Evolutionary conservation across 768 basidiomycete species (phyloP), one percentile per base, ranked within the genome.

Genomic region (Polyporus arcularius): DNA sequence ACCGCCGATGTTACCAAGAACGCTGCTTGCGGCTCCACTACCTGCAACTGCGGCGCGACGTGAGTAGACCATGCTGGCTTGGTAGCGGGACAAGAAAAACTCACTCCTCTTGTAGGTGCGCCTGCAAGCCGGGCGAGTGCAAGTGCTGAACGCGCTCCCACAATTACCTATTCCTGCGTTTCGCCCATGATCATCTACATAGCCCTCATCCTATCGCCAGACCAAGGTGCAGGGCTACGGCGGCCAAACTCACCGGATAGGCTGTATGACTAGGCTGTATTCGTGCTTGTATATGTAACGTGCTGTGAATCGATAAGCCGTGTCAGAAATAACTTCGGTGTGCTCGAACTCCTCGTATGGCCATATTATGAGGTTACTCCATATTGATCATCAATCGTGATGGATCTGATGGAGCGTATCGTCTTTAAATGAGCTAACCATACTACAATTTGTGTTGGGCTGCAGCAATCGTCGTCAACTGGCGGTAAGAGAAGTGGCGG

Each of bases 121-220:
- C 62, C 30, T 88, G 87, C 81, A 80, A 82, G 74, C 69, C 83
- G 53, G 82, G 80, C 55, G 80, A 82, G 62, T 87, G 86, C 86
- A 87, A 86, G 74, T 89, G 85, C 79, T 85, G 72, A 81, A 63
- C 56, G 61, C 58, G 1, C n/a, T 14, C 39, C 43, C 32, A 18
- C 31, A 11, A 40, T 31, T 16, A 15, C 35, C 16, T 4, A 30
- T 38, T 18, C 41, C 57, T 52, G 45, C 61, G 43, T 55, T 43
- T 53, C 21, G 58, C 11, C 18, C n/a, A 38, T 43, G 31, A 42
- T 41, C 48, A 55, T 43, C 11, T 11, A 26, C 21, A 26, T 26
- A 31, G 11, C 14, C 42, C 21, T 32, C 49, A 11, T 39, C 42
- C 10, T 45, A 8, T 53, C 46, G 45, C n/a, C 21, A 18, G 8